Evolutionary conservation across 192 early-diverging fungal species (phyloP), one percentile per base, ranked within the genome.

Genomic region (Backusella circina): DNA sequence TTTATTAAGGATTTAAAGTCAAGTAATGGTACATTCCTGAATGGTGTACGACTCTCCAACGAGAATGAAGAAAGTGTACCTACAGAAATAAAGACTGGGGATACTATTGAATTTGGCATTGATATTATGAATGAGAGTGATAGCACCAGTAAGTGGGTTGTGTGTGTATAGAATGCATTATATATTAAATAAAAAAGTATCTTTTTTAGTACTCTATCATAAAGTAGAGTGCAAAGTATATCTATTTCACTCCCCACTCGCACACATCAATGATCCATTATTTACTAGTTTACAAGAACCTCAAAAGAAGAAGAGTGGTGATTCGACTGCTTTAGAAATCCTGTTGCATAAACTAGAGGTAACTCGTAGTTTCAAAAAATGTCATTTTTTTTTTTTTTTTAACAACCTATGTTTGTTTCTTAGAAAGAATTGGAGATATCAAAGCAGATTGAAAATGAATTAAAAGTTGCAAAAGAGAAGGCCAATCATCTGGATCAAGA

Each of bases 1-100:
- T 91, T 71, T 72, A 90, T 94, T 51, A 86, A 89, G 33, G 94
- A 95, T 74, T 82, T 90, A 12, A 90, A 90, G 74, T 93, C 91
- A 2, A 89, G 87, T 72, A 95, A 95, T 72, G 94, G 94, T 10
- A 95, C 94, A 0, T 95, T 94, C 76, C 69, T 95, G 30, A 93
- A 95, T 76, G 88, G 86, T 4, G 77, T 83, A 9, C 79, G 94
- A 68, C 81, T 95, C 15, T 89, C 87, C 57, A 86, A 87, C 4
- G 94, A 94, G 75, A 85, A 85, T 61, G 74, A 82, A 26, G 86
- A 89, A 73, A 89, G 88, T 77, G 84, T 72, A 3, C 84, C 90
- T 0, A 69, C 83, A 38, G 86, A 90, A 71, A 70, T 95, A 67
- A 82, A 84, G 57, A 78, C 86, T 16, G 88, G 86, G 32, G 93